Conservation (phyloP, 257 asterid genomes). For the Gardenia jasminoides region DNA sequence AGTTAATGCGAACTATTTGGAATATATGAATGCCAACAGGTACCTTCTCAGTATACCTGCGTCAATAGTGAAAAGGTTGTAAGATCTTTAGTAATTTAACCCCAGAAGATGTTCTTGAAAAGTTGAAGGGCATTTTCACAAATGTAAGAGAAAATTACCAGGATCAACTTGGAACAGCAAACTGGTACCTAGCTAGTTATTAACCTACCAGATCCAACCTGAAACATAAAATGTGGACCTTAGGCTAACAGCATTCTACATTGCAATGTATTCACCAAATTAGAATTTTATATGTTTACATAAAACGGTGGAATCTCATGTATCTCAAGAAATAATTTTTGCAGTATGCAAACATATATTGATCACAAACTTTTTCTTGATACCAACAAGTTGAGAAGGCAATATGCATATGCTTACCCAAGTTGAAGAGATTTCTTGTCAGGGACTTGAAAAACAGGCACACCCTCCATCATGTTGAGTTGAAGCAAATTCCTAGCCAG, state of each 20-base stretch:
- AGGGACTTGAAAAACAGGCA: slow-evolving; percentile 39
- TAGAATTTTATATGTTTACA: neutral
- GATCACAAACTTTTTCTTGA: neutral
- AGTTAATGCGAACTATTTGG: neutral
- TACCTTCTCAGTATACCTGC: slow-evolving; percentile 10
- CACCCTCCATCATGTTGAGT: slow-evolving; percentile 69
- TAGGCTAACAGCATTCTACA: neutral
- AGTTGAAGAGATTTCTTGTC: slow-evolving; percentile 63
- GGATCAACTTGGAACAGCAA: neutral
- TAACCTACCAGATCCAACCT: slow-evolving; percentile 25
- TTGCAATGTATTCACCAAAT: neutral
- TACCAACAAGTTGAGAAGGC: neutral
- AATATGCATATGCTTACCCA: slow-evolving; percentile 21
- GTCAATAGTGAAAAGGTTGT: neutral
- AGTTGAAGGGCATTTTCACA: too few relatives aligned
- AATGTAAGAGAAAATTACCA: slow-evolving; percentile 6
- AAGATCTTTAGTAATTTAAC: neutral
- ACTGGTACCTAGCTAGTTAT: slow-evolving; percentile 1
- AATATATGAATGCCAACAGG: neutral
- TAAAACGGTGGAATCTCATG: neutral
- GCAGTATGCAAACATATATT: neutral
- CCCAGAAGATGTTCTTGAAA: neutral
- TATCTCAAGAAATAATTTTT: neutral
- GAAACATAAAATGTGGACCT: neutral
- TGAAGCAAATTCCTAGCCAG: slow-evolving; percentile 61